Base-by-base conservation (phyloP, 345 rosid genomes). In the Gossypium ekmanianum region DNA sequence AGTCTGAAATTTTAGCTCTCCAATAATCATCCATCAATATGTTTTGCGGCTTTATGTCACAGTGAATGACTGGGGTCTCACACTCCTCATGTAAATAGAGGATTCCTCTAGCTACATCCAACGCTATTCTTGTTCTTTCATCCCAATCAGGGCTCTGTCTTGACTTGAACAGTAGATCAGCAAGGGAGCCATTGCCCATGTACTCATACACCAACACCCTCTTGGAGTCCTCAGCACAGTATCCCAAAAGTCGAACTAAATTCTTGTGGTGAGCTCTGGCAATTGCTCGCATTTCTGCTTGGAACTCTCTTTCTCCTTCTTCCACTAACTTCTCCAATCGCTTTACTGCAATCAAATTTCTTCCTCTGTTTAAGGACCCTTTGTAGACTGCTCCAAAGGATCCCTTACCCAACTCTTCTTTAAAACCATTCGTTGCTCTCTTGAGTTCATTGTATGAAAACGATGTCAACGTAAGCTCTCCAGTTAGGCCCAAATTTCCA, bases 1-100 rank as follows among this genome's bases (percentile, higher is more conserved):
- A 73, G 41, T 72, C 56, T 0, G 75, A 83, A 29, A 86, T 83
- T 72, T 79, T 81, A 54, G 87, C 89, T 20, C 58, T 68, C 74
- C 75, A 86, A 12, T 57, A 51, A 26, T 71, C 82, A 39, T 84
- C 89, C 20, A 86, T 79, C 24, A 86, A 79, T 45, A 86, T 81
- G 56, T 86, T 84, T 47, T 86, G 87, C 0, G 89, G 89, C 79
- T 86, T 86, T 74, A 84, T 80, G 63, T 86, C 87, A 10, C 85
- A 86, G 18, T 86, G 89, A 44, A 86, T 65, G 54, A 86, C 84
- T 78, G 82, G 82, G 2, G 75, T 78, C 69, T 77, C 81, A 11
- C 87, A 86, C 29, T 84, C 89, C 45, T 86, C 85, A 24, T 86
- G 89, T 41, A 84, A 79, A 20, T 86, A 86, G 16, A 79, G 75